Evolutionary conservation across 495 filamentous ascomycete species (phyloP).

Genomic region (Daldinia vernicosa): DNA sequence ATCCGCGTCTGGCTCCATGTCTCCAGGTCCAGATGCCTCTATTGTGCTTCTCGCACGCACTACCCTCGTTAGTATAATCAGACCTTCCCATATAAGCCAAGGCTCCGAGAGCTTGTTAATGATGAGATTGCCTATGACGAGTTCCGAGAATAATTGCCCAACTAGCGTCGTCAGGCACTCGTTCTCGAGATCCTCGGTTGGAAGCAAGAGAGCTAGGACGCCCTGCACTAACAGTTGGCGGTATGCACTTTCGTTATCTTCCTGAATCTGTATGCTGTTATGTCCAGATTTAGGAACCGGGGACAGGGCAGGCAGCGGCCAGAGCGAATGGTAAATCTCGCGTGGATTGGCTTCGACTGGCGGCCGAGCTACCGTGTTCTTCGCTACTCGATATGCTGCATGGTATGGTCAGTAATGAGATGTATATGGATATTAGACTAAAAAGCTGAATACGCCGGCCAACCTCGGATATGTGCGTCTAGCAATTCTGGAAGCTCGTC

Average conservation of each 20-base stretch:
- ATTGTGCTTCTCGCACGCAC: slow-evolving; percentile 25
- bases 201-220: slow-evolving; percentile 80
- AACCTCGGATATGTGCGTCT: slow-evolving; percentile 82
- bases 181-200: slow-evolving; percentile 92
- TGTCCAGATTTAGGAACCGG: slow-evolving; percentile 71
- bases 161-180: slow-evolving; percentile 81
- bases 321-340: slow-evolving; percentile 82
- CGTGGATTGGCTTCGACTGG: slow-evolving; percentile 67
- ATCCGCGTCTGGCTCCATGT: slow-evolving; percentile 31
- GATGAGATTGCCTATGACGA: slow-evolving; percentile 81
- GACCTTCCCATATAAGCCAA: slow-evolving; percentile 83
- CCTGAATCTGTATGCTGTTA: slow-evolving; percentile 65
- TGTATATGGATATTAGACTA: slow-evolving; percentile 7
- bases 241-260: slow-evolving; percentile 79
- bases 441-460: slow-evolving; percentile 45
- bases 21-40: slow-evolving; percentile 25
- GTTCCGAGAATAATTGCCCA: slow-evolving; percentile 83
- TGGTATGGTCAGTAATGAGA: slow-evolving; percentile 21
- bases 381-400: slow-evolving; percentile 65
- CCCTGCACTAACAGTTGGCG: slow-evolving; percentile 82
- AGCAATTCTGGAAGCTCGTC: slow-evolving; percentile 89
- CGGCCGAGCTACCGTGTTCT: slow-evolving; percentile 61
- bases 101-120: slow-evolving; percentile 81
- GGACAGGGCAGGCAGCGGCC: slow-evolving; percentile 79
- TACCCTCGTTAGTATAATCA: slow-evolving; percentile 63